A percentile compares a stretch with the other conserved stretches of the same genome.
phyloP scores from a whole-genome alignment of 768 basidiomycete genomes.

The Tylopilus cervinicoccineus region DNA sequence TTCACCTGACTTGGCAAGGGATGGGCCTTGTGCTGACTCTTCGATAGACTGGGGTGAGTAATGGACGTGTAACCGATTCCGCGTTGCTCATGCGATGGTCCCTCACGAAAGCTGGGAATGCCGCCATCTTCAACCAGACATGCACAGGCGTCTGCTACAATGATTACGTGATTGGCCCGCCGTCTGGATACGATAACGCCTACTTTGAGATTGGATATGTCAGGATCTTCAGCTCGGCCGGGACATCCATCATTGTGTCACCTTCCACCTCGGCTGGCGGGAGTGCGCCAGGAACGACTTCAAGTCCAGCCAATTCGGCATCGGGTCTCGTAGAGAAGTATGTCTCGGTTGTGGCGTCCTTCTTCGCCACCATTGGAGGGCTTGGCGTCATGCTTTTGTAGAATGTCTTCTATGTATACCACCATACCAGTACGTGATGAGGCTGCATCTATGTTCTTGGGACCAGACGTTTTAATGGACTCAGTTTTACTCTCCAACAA shows the following conservation, averaged over 20 bases:
- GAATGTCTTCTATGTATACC: not conserved
- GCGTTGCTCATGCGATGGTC: constrained; percentile 22
- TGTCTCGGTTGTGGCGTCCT: constrained; percentile 5
- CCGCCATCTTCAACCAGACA: constrained; percentile 52
- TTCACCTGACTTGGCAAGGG: constrained; percentile 13
- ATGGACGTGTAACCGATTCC: not conserved
- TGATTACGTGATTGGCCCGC: constrained; percentile 62
- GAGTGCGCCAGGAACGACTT: constrained; percentile 9
- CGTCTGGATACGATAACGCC: constrained; percentile 57
- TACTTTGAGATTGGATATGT: constrained; percentile 72
- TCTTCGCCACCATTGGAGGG: constrained; percentile 11
- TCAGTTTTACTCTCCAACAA: too few relatives aligned
- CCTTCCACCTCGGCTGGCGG: constrained; percentile 19
- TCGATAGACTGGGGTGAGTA: constrained; percentile 32
- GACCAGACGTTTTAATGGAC: not conserved
- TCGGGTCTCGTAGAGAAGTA: not conserved
- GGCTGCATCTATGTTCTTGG: not conserved
- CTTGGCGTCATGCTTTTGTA: constrained; percentile 16
- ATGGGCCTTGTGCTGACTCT: constrained; percentile 13
- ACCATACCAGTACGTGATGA: not conserved
- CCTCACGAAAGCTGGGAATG: constrained; percentile 41
- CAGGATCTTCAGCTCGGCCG: constrained; percentile 41
- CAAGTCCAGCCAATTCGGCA: constrained; percentile 12
- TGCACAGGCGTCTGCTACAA: constrained; percentile 67
- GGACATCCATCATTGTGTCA: constrained; percentile 26